Conservation (phyloP, 2,329 filamentous ascomycete genomes). For the Zasmidium cellare region DNA sequence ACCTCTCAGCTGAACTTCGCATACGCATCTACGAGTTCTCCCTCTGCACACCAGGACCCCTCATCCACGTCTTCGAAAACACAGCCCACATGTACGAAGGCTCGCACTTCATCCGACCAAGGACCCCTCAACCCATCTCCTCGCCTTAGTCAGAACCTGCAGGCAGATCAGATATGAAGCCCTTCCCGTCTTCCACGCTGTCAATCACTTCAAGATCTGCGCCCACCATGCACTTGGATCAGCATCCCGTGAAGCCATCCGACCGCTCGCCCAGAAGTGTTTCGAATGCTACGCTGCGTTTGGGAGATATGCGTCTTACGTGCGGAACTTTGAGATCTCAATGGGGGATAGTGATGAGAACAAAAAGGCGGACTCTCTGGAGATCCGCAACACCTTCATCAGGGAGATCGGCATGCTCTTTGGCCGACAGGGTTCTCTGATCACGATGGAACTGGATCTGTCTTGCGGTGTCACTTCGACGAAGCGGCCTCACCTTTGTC, state of each 20-base stretch:
- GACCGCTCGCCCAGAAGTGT: background rate
- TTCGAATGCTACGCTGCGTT: background rate
- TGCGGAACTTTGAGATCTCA: background rate
- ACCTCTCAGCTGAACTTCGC: background rate
- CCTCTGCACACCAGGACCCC: background rate
- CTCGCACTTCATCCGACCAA: background rate
- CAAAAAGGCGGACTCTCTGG: no score
- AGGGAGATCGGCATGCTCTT: no score
- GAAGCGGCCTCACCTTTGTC: no score
- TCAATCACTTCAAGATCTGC: background rate
- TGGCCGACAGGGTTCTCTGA: no score
- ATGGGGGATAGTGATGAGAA: background rate
- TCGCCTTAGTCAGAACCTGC: background rate
- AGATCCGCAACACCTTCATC: no score
- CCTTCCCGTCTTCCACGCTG: background rate
- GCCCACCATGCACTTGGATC: background rate
- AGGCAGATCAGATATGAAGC: background rate
- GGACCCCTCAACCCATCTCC: no score
- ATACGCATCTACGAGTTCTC: background rate
- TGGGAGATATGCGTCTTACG: background rate
- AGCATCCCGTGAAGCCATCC: background rate
- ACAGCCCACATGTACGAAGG: background rate
- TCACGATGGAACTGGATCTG: no score
- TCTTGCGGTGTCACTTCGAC: no score
- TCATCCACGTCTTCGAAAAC: background rate